phyloP scores from a whole-genome alignment of 2,329 filamentous ascomycete species.

The Acarospora socialis region DNA sequence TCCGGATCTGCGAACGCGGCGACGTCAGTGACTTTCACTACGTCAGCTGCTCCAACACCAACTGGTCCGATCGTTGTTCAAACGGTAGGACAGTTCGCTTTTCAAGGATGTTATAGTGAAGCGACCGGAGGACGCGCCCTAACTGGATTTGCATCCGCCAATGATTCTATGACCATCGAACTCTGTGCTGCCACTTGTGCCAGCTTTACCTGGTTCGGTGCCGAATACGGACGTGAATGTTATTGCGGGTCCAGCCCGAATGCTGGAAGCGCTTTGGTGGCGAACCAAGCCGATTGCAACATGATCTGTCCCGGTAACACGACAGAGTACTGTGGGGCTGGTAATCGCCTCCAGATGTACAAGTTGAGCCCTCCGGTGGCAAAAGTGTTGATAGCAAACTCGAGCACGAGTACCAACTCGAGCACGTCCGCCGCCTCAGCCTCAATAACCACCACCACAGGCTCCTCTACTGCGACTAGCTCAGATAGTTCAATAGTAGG shows the following conservation, averaged over 20 bases:
- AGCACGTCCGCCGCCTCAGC: background rate
- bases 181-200: constrained; percentile 1
- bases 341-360: constrained; percentile 16
- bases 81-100: constrained; percentile 20
- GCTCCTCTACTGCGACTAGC: background rate
- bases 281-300: constrained; percentile 12
- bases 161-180: constrained; percentile 20
- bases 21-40: constrained; percentile 2
- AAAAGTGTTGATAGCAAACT: too few relatives aligned
- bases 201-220: constrained; percentile 4
- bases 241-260: constrained; percentile 9
- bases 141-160: constrained; percentile 1
- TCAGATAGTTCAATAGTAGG: background rate
- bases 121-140: constrained; percentile 13
- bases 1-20: background rate
- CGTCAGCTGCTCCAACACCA: constrained; percentile 11
- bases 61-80: constrained; percentile 15
- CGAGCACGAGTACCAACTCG: background rate
- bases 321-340: constrained; percentile 18
- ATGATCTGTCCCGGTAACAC: constrained; percentile 16
- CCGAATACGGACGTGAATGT: constrained; percentile 10
- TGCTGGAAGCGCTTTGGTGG: constrained; percentile 5
- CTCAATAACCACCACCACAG: background rate
- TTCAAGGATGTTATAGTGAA: constrained; percentile 18
- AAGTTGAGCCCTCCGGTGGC: too few relatives aligned